phyloP scores from a whole-genome alignment of 1,284 basidiomycete species.

The Tylopilus microsporus region DNA sequence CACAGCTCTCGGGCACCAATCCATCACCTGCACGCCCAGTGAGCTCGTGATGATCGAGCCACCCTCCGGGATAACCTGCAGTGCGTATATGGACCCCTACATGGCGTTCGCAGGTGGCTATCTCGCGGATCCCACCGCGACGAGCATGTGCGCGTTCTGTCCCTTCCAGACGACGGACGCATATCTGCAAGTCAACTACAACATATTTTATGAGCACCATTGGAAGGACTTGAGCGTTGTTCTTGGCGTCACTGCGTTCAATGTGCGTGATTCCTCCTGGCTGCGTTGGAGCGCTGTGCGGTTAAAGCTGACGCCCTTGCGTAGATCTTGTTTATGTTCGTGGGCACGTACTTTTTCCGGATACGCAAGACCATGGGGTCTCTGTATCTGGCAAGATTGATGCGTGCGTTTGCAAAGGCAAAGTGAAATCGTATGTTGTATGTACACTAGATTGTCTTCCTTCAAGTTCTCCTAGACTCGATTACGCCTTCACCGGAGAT shows the following conservation, averaged over 20 bases:
- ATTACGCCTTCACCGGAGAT: no score
- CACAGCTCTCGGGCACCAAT: conserved; percentile 42
- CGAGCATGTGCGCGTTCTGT: conserved; percentile 53
- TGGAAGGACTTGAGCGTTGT: conserved; percentile 49
- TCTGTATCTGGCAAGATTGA: background rate
- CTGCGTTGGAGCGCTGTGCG: background rate
- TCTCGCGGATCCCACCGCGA: conserved; percentile 55
- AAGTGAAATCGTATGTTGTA: background rate
- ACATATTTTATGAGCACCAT: conserved; percentile 43
- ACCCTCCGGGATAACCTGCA: conserved; percentile 58
- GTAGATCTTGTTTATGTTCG: conserved; percentile 30
- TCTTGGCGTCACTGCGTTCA: conserved; percentile 38
- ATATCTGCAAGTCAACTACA: conserved; percentile 39
- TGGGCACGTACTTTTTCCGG: conserved; percentile 35
- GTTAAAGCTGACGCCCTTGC: background rate
- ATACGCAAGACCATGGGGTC: conserved; percentile 15
- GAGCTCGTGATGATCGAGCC: conserved; percentile 55
- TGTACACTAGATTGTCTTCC: background rate
- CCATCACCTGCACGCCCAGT: conserved; percentile 50
- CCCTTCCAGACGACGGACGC: conserved; percentile 40
- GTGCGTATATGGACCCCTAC: conserved; percentile 50
- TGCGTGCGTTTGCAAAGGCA: background rate
- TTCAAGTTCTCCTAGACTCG: no score
- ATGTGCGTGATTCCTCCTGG: conserved; percentile 34
- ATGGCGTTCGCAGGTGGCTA: conserved; percentile 59